These are phyloP conservation scores for Phialophora tarda DNA, from an alignment of 2,329 filamentous ascomycete species.

Conservation along the genomic window DNA sequence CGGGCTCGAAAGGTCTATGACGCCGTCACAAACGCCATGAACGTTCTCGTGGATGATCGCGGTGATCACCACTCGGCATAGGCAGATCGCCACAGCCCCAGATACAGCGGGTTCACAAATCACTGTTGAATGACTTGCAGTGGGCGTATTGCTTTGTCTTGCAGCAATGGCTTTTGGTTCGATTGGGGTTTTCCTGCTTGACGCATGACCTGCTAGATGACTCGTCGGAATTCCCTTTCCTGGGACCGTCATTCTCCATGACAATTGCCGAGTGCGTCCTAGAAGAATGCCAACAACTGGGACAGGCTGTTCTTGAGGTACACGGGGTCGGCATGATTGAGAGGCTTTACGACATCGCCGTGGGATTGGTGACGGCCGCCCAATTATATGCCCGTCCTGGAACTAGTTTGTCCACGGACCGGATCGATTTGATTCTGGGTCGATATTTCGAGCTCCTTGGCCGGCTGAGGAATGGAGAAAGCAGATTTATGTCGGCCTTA, in stretches of 20 bases:
- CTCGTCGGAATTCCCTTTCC: neutral
- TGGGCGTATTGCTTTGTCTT: constrained; percentile 20
- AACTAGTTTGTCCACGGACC: neutral
- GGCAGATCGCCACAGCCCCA: neutral
- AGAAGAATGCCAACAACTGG: constrained; percentile 10
- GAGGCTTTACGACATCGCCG: constrained; percentile 17
- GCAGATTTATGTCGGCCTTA: neutral
- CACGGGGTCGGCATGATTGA: constrained; percentile 17
- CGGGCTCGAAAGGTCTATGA: constrained; percentile 11
- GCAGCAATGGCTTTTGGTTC: constrained; percentile 22
- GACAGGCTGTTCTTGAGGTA: constrained; percentile 1
- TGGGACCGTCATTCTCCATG: constrained; percentile 11
- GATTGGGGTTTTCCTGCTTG: constrained; percentile 17
- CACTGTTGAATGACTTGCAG: constrained; percentile 13
- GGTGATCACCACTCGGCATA: neutral
- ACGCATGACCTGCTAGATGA: constrained; percentile 18
- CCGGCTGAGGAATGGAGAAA: neutral
- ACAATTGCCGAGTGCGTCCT: constrained; percentile 9
- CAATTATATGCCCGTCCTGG: neutral
- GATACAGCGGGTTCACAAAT: neutral
- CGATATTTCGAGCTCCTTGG: constrained; percentile 1
- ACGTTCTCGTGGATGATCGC: neutral
- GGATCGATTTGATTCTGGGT: neutral
- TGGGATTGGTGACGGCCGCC: constrained; percentile 11
- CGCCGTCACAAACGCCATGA: constrained; percentile 1